Evolutionary conservation across 1,139 yeast species (phyloP).

Genomic region (Groenewaldozyma auringiensis): DNA sequence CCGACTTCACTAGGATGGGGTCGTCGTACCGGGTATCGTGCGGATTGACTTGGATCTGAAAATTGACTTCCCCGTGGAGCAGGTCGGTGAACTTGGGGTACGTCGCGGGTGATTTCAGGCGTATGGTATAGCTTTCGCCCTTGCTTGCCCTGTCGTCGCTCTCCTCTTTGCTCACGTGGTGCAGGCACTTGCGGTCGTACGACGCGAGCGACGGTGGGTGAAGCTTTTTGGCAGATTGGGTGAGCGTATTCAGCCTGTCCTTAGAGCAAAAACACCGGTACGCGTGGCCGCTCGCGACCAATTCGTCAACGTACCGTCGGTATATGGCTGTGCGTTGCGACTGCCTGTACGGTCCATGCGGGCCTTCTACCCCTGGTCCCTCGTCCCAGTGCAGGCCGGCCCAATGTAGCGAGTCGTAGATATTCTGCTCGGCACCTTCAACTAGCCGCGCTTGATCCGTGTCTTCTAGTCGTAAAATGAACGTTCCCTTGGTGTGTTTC

Average conservation of each 20-base stretch:
- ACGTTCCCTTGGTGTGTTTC: conserved; percentile 68
- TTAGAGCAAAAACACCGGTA: conserved; percentile 82
- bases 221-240: conserved; percentile 64
- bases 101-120: conserved; percentile 52
- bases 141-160: conserved; percentile 30
- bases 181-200: conserved; percentile 74
- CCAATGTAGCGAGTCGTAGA: conserved; percentile 72
- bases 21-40: conserved; percentile 77
- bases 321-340: conserved; percentile 70
- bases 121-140: conserved; percentile 31
- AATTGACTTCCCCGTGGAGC: conserved; percentile 64
- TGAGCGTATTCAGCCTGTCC: conserved; percentile 58
- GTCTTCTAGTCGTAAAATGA: conserved; percentile 78
- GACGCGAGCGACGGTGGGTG: conserved; percentile 90
- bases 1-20: conserved; percentile 80
- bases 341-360: conserved; percentile 67
- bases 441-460: conserved; percentile 78
- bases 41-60: conserved; percentile 72
- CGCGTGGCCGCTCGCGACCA: conserved; percentile 62
- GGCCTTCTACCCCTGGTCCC: conserved; percentile 57
- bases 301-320: conserved; percentile 43
- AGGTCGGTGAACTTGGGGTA: conserved; percentile 66
- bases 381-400: conserved; percentile 72
- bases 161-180: conserved; percentile 38
- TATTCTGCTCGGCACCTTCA: conserved; percentile 72